Conservation (phyloP, 345 rosid species). For the Psidium guajava region DNA sequence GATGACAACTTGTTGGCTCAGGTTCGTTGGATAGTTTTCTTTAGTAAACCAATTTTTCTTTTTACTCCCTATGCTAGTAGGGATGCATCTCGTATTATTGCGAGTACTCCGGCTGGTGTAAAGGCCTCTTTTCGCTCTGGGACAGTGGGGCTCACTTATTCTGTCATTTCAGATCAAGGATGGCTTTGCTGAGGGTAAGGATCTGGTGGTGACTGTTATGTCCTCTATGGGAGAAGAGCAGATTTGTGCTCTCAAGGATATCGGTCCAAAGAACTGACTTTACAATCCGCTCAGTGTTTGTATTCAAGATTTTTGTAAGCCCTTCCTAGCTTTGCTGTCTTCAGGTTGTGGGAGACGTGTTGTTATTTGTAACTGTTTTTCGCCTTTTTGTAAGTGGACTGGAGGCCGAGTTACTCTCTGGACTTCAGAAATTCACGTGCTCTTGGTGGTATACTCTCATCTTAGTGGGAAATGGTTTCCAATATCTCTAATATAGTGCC, state of each 20-base stretch:
- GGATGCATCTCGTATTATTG: not conserved
- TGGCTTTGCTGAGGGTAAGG: conserved; percentile 3
- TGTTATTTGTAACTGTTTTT: not conserved
- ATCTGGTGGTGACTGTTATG: conserved; percentile 1
- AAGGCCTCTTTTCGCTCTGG: not conserved
- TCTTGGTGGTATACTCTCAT: not conserved
- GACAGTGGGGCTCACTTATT: not conserved
- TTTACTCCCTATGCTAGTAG: not conserved
- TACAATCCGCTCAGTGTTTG: not conserved
- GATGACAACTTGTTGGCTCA: not conserved
- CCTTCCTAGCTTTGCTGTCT: not conserved
- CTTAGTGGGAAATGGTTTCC: not conserved
- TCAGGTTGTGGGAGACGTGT: not conserved
- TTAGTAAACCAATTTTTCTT: not conserved
- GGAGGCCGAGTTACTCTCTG: not conserved
- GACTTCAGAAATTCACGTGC: not conserved
- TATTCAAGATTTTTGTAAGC: not conserved
- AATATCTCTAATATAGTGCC: not conserved
- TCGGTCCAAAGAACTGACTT: conserved; percentile 7
- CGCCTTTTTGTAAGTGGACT: not conserved
- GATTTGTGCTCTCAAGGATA: conserved; percentile 1
- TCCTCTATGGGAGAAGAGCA: conserved; percentile 3
- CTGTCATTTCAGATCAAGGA: not conserved
- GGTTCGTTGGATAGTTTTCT: not conserved
- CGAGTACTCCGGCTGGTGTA: not conserved